phyloP scores from a whole-genome alignment of 352 stramenopile genomes.

The Globisporangium irregulare region DNA sequence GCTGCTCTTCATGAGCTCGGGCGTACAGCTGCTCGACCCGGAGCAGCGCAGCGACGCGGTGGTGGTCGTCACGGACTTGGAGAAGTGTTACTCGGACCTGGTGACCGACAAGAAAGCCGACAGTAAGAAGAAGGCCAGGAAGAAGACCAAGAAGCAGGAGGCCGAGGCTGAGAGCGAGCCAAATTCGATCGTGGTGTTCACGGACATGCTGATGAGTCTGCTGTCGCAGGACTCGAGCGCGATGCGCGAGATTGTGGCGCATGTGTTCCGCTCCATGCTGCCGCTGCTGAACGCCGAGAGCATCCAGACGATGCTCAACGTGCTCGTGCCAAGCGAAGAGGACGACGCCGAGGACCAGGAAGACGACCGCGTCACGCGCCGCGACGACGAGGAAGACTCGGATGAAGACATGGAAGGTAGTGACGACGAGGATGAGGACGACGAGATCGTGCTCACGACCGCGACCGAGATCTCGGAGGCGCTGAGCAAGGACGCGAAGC shows the following conservation, averaged over 20 bases:
- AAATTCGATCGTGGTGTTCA: conserved; percentile 74
- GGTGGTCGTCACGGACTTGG: conserved; percentile 57
- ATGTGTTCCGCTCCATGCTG: conserved; percentile 76
- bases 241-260: conserved; percentile 79
- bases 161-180: conserved; percentile 15
- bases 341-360: conserved; percentile 31
- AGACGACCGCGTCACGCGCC: conserved; percentile 23
- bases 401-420: conserved; percentile 40
- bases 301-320: conserved; percentile 70
- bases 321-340: conserved; percentile 43
- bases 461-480: conserved; percentile 59
- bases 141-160: conserved; percentile 32
- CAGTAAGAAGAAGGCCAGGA: conserved; percentile 16
- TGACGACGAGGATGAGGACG: conserved; percentile 44
- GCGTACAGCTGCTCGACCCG: conserved; percentile 67
- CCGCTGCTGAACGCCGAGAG: conserved; percentile 57
- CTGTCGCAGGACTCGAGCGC: conserved; percentile 80
- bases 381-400: conserved; percentile 35
- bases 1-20: conserved; percentile 72
- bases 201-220: conserved; percentile 79
- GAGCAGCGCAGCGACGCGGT: conserved; percentile 60
- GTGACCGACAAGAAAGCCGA: conserved; percentile 28
- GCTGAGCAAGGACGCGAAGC: conserved; percentile 57
- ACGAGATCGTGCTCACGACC: conserved; percentile 62
- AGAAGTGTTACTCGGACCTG: conserved; percentile 67